These are phyloP conservation scores for Xylaria castorea DNA, from an alignment of 495 filamentous ascomycete species.

Conservation along the genomic window DNA sequence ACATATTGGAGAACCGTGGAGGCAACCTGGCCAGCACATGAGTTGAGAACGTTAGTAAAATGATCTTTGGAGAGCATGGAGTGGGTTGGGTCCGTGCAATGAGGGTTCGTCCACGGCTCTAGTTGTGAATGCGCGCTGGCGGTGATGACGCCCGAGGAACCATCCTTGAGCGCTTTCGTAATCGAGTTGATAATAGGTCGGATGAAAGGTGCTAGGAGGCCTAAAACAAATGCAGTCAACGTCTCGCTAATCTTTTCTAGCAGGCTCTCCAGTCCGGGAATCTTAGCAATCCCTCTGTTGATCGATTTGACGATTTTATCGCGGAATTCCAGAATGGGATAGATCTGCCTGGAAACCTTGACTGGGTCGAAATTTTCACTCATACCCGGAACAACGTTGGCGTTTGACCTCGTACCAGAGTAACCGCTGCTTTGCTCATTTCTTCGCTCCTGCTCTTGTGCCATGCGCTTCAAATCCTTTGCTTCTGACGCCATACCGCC, in stretches of 20 bases:
- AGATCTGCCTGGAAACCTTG: conserved; percentile 82
- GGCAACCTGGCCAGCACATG: conserved; percentile 83
- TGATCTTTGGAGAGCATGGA: conserved; percentile 96
- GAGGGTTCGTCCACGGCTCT: conserved; percentile 86
- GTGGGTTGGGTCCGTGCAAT: conserved; percentile 91
- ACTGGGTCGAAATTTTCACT: conserved; percentile 80
- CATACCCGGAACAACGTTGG: conserved; percentile 68
- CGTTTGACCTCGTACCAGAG: conserved; percentile 43
- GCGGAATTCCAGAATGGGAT: conserved; percentile 91
- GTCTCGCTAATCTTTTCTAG: conserved; percentile 92
- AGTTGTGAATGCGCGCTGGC: conserved; percentile 85
- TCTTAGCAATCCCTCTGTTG: conserved; percentile 83
- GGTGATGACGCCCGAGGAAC: conserved; percentile 79
- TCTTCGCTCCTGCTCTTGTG: conserved; percentile 74
- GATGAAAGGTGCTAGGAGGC: conserved; percentile 86
- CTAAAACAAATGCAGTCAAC: conserved; percentile 87
- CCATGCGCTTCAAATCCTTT: conserved; percentile 71
- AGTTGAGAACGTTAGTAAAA: conserved; percentile 90
- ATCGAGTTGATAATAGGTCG: conserved; percentile 89
- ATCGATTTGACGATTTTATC: conserved; percentile 90
- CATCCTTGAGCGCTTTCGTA: conserved; percentile 79
- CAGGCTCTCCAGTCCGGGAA: conserved; percentile 84
- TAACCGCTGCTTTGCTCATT: conserved; percentile 50
- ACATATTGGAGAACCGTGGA: conserved; percentile 80
- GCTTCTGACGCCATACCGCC: conserved; percentile 77